Conservation (phyloP, 2,329 filamentous ascomycete genomes). For the Fusarium musae region DNA sequence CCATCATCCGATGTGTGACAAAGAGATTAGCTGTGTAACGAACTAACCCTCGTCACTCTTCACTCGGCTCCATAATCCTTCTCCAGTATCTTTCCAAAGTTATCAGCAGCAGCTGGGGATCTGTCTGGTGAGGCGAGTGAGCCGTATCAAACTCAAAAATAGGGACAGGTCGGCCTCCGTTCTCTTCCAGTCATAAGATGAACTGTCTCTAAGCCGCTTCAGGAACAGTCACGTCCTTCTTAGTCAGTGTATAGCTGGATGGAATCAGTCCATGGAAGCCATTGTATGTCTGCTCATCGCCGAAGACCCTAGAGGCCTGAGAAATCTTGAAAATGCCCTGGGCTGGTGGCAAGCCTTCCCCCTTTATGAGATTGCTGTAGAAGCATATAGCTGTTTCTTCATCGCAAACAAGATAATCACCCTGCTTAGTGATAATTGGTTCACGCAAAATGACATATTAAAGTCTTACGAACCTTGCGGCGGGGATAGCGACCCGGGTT, state of each 20-base stretch:
- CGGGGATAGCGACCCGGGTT: not conserved
- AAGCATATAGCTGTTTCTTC: conserved; percentile 20
- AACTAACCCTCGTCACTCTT: not conserved
- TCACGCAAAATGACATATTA: accelerated
- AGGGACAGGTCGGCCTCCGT: not conserved
- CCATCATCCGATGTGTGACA: not conserved
- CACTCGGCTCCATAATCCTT: not conserved
- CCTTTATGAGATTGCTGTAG: conserved; percentile 7
- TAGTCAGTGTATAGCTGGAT: not conserved
- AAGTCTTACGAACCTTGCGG: not conserved
- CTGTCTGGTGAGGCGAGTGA: conserved; percentile 12
- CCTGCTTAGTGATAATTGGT: not conserved
- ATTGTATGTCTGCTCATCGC: conserved; percentile 8
- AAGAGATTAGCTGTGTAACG: too few species aligned
- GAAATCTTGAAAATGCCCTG: not conserved
- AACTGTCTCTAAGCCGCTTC: not conserved
- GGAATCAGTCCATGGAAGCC: conserved; percentile 3
- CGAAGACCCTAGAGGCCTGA: not conserved
- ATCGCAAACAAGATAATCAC: conserved; percentile 2
- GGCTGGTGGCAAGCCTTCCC: not conserved
- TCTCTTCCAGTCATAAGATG: conserved; percentile 1
- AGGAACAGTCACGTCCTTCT: not conserved
- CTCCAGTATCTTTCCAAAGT: not conserved
- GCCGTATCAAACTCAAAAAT: conserved; percentile 6
- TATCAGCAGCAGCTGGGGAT: not conserved